Percentiles rank a stretch among this genome's conserved stretches.
Evolutionary conservation across 768 basidiomycete species (phyloP).

Genomic region (Suillus spraguei): DNA sequence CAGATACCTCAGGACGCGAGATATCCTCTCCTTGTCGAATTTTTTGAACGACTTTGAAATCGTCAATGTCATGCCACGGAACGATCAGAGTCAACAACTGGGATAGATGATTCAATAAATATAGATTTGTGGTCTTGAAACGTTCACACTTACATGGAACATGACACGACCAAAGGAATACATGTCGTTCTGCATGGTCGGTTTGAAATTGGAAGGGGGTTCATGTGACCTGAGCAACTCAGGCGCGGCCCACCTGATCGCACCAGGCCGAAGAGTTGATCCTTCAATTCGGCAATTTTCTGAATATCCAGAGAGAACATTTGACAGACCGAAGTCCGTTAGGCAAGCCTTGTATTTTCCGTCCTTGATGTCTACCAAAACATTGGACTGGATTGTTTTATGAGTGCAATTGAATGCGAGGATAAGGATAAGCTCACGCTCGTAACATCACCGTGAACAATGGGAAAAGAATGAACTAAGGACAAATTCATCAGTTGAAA

Average conservation of each 20-base stretch:
- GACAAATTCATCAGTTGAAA: background rate
- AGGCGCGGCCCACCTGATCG: constrained; percentile 45
- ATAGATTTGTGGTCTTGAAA: background rate
- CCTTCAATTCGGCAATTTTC: accelerated
- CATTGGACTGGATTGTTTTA: constrained; percentile 35
- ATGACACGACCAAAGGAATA: constrained; percentile 36
- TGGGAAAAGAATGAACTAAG: background rate
- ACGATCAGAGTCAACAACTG: background rate
- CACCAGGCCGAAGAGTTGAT: constrained; percentile 23
- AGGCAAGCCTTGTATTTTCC: constrained; percentile 39
- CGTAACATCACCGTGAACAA: constrained; percentile 12
- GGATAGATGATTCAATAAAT: too few species aligned
- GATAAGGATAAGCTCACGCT: background rate
- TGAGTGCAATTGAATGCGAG: background rate
- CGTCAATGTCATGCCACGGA: background rate
- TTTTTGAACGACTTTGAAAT: background rate
- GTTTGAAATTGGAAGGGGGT: constrained; percentile 21
- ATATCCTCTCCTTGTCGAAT: background rate
- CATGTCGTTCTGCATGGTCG: constrained; percentile 35
- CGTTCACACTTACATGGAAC: constrained; percentile 1
- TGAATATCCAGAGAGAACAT: constrained; percentile 32
- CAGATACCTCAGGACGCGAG: background rate
- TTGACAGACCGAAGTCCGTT: constrained; percentile 46
- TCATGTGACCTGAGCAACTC: constrained; percentile 30
- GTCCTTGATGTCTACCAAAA: constrained; percentile 36